Base-by-base conservation (phyloP, 2,329 filamentous ascomycete genomes). In the Chalaropsis ovoidea region DNA sequence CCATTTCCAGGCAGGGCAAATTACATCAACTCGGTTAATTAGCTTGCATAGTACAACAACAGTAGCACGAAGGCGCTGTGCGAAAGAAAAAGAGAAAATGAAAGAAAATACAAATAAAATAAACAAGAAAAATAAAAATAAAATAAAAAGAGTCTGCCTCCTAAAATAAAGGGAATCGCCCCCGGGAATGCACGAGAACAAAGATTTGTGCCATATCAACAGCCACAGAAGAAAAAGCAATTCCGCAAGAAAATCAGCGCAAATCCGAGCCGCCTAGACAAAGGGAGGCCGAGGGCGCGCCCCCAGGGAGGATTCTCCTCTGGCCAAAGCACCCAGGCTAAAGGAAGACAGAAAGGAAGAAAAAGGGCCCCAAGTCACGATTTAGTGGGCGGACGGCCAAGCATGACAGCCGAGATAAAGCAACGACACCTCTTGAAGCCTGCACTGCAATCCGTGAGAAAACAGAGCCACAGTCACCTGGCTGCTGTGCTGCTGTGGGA, bases 321-420 rank as follows among this genome's bases (percentile, higher is more conserved):
- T 35, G 54, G 27, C 27, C 54, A 31, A 58, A 58, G 54, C 54
- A 58, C 54, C 54, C 47, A 52, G 31, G 27, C 15, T n/a, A 31
- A 58, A 58, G 54, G 54, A 58, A 58, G 27, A 35, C 54, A 35
- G 54, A 31, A 58, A 58, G 54, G 54, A 58, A 58, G 54, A 31
- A 35, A 58, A 58, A 58, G 13, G 27, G 54, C 27, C 35, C 54
- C 31, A 58, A 27, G 54, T 4, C 54, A 58, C 54, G 54, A 58
- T 58, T 58, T 58, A 58, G 31, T 58, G 54, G 27, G n/a, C 24
- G 54, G 54, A 39, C 54, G 39, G 54, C 15, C 54, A 58, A 58
- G 54, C 54, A 35, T 58, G 54, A 58, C 54, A 58, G 54, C 54
- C 54, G 54, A 58, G 54, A 58, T 58, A 58, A 58, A 58, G 54